A percentile compares a stretch with the other conserved stretches of the same genome.
Conservation (phyloP, 768 basidiomycete species). For the Sporobolomyces phaffii region DNA sequence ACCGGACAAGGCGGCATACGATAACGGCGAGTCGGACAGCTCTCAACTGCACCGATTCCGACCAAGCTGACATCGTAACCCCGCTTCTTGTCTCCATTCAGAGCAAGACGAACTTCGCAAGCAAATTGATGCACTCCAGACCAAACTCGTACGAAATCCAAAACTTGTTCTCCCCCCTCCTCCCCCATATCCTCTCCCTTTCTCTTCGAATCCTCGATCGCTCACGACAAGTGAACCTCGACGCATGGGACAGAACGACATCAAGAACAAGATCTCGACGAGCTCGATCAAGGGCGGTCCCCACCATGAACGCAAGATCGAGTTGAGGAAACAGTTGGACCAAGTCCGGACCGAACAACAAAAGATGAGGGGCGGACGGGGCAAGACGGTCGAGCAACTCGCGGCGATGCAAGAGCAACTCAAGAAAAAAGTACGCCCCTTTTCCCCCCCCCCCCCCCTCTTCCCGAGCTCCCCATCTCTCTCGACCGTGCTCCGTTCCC, state of each 20-base stretch:
- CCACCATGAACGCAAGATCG: conserved; percentile 64
- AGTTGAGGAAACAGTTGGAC: conserved; percentile 75
- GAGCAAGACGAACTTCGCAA: conserved; percentile 67
- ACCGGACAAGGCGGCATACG: background rate
- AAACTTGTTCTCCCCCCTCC: conserved; percentile 5
- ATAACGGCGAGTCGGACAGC: background rate
- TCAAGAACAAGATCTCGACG: conserved; percentile 69
- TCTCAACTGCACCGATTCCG: background rate
- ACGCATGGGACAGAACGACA: conserved; percentile 54
- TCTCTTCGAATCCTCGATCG: background rate
- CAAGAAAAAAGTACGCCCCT: conserved; percentile 60
- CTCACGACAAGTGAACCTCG: background rate
- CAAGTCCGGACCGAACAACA: conserved; percentile 71
- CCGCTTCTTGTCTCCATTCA: background rate
- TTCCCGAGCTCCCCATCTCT: too few relatives aligned
- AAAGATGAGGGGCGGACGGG: conserved; percentile 62
- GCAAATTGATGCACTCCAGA: conserved; percentile 76
- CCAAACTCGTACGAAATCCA: conserved; percentile 63
- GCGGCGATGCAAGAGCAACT: conserved; percentile 70
- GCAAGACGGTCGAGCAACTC: conserved; percentile 70
- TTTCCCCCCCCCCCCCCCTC: too few relatives aligned
- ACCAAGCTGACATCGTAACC: too few relatives aligned
- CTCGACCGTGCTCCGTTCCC: too few relatives aligned
- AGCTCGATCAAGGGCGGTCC: conserved; percentile 55
- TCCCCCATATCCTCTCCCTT: background rate